Evolutionary conservation across 1,139 yeast species (phyloP), one percentile per base, ranked within the genome.

Genomic region (Scheffersomyces quercinus): DNA sequence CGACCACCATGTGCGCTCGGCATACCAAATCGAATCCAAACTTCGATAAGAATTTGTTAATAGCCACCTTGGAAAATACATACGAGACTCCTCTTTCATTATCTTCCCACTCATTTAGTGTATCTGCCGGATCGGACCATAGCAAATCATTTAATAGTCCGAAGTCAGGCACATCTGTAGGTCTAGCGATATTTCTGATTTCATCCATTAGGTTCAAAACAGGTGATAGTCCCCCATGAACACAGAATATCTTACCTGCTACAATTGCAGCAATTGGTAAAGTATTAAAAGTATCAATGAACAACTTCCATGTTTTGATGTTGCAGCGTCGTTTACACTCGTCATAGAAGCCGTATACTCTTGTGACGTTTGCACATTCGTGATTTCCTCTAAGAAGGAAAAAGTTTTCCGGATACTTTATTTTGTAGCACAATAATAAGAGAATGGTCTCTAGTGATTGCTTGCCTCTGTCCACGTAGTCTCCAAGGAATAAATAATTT

Each of bases 1-100:
- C 98, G 24, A 93, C 98, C 51, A 93, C 98, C 98, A 93, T 91
- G 68, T 93, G 98, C 13, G 98, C 98, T 54, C 99, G 80, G 64
- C 97, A 93, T 35, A 93, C 97, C 53, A 93, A 76, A 68, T 93
- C 98, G 65, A 93, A 90, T 30, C 93, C 95, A 62, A 91, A 93
- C 56, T 88, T 84, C 49, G 84, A 78, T 44, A 93, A 70, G 60
- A 93, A 93, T 65, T 91, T 90, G 68, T 90, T 89, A 53, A 93
- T 90, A 28, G 97, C 97, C 36, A 88, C 89, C 65, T 85, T 88
- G 53, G 90, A 88, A 65, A 90, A 93, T 68, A 97, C 95, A 65
- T 90, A 93, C n/a, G 95, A 85, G 3, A 93, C 98, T 12, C 99
- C 99, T 48, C 99, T 77, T 68, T 93, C 98, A 62, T 93, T 93